Base-by-base conservation (phyloP, 2,329 filamentous ascomycete genomes). In the Didymella lethalis region DNA sequence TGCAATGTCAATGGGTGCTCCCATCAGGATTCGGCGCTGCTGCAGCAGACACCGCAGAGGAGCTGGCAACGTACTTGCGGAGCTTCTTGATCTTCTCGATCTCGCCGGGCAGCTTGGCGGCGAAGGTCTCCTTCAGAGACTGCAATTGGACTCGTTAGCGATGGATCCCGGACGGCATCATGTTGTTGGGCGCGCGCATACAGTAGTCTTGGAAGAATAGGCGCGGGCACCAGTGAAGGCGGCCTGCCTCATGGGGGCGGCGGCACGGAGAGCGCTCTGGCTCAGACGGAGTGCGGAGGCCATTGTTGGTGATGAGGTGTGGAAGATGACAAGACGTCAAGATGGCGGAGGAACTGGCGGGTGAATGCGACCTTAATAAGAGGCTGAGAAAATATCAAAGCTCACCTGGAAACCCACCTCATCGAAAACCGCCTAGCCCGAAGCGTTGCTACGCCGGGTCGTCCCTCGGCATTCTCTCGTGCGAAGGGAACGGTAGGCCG, bases 51-150 rank as follows among this genome's bases (percentile, higher is more conserved):
- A 26, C 40, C 25, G 25, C 41, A 38, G n/a, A 18, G 26, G 32
- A 4, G 48, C 43, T 29, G 62, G 41, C 25, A 23, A 62, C 68
- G 82, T 85, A 96, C 92, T 97, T 97, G 81, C 92, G 88, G 77
- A 99, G 89, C 81, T 92, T 89, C 92, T 99, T 99, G 86, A 99
- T 93, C 88, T 98, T 92, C 84, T 99, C 95, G 78, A 97, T 90
- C 88, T 98, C 96, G 80, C 89, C 92, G 73, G 95, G 95, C 65
- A 99, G 86, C 77, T 94, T 90, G 81, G 95, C 93, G 79, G 94
- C 94, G 81, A 99, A 98, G 78, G 93, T 94, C 81, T 99, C 95
- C 86, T 99, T 99, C 79, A 99, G 84, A 72, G 93, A 93, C 95
- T 99, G 73, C 58, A 72, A 55, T 66, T 66, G 50, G 47, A 28